Conservation (phyloP, 495 filamentous ascomycete species). For the Sabuloglossum arenarium region DNA sequence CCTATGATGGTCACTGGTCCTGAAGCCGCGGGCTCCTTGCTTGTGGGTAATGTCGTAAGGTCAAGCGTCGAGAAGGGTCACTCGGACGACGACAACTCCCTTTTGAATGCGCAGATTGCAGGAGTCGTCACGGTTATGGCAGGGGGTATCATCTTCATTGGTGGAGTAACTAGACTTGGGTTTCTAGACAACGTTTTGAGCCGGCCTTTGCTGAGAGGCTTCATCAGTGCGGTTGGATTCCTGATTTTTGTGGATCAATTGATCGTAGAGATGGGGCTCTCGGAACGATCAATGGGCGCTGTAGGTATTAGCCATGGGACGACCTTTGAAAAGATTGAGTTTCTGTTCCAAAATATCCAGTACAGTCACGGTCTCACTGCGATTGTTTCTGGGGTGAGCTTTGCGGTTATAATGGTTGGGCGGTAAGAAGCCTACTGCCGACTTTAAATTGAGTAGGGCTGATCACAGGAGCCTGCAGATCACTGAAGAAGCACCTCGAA, state of each 20-base stretch:
- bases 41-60: slow-evolving; percentile 73
- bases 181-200: slow-evolving; percentile 91
- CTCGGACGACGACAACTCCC: slow-evolving; percentile 47
- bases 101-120: slow-evolving; percentile 57
- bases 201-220: slow-evolving; percentile 77
- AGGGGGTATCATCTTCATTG: slow-evolving; percentile 65
- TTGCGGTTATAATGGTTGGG: slow-evolving; percentile 73
- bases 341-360: slow-evolving; percentile 43
- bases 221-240: slow-evolving; percentile 90
- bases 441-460: not conserved
- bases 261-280: slow-evolving; percentile 71
- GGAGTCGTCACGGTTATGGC: slow-evolving; percentile 79
- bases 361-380: slow-evolving; percentile 53
- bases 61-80: slow-evolving; percentile 45
- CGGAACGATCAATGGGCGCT: slow-evolving; percentile 30
- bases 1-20: slow-evolving; percentile 89
- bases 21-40: slow-evolving; percentile 79
- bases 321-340: slow-evolving; percentile 63
- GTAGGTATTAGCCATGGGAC: slow-evolving; percentile 55
- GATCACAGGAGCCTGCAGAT: slow-evolving; percentile 21
- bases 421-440: slow-evolving; percentile 24
- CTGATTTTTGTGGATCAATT: slow-evolving; percentile 92
- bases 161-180: slow-evolving; percentile 67
- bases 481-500: slow-evolving; percentile 64
- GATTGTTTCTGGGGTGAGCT: slow-evolving; percentile 54